Conservation (phyloP, 176 grass and related monocot genomes). For the Puya raimondii region DNA sequence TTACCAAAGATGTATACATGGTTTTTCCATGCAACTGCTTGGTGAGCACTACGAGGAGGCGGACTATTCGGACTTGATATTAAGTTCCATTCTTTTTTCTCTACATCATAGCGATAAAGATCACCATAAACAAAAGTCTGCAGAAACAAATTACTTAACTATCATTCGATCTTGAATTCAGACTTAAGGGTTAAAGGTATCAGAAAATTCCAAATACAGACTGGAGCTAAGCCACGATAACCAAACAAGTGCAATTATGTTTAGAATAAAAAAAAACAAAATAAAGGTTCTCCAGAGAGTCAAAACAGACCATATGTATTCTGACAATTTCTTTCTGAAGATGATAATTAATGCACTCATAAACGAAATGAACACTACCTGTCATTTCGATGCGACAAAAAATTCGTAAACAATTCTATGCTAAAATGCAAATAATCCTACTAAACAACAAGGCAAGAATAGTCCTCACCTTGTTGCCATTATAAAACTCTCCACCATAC, state of each 20-base stretch:
- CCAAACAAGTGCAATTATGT: no score
- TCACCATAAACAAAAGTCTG: constrained; percentile 99
- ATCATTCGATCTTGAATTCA: background rate
- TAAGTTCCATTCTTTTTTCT: constrained; percentile 97
- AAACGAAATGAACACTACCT: no score
- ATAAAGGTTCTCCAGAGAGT: no score
- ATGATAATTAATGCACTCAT: no score
- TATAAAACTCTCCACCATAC: constrained; percentile 95
- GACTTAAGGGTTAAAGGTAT: background rate
- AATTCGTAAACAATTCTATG: background rate
- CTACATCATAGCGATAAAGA: constrained; percentile 93
- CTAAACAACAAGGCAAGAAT: background rate
- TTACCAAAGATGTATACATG: constrained; percentile 97
- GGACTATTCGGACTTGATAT: constrained; percentile 96
- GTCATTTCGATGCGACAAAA: background rate
- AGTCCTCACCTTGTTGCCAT: constrained; percentile 69
- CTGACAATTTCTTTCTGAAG: no score
- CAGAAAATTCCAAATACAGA: background rate
- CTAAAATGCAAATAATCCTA: constrained; percentile 3
- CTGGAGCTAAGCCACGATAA: no score
- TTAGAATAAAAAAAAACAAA: no score
- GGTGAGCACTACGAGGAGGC: constrained; percentile 92
- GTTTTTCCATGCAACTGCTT: constrained; percentile 89
- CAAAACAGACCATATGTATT: no score
- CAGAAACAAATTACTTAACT: constrained; percentile 17